Evolutionary conservation across 345 rosid species (phyloP), one percentile per base, ranked within the genome.

Genomic region (Aegle marmelos): DNA sequence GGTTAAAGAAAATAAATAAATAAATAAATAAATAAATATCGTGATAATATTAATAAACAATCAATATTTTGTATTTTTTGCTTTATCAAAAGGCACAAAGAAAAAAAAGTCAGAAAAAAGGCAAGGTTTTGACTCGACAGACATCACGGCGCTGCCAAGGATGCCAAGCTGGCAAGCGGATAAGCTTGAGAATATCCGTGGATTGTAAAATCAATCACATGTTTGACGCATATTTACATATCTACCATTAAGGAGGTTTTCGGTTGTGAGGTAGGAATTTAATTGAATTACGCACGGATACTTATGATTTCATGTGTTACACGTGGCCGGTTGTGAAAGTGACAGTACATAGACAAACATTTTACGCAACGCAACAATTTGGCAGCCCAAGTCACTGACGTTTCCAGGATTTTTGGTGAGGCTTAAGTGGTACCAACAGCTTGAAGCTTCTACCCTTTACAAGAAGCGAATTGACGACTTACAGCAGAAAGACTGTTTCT

Each of bases 121-220:
- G 7, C 4, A 37, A 39, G 62, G 25, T 6, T 6, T 73, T 66
- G 70, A 68, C 36, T 24, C 5, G 27, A 36, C 27, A 8, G 39
- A 10, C 39, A 28, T 77, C 41, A 68, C 48, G 79, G 30, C 9
- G 37, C 76, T 28, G 19, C 9, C 53, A 76, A 78, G 39, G 74
- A 75, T 48, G 74, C 65, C 83, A 30, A 69, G 73, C 82, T 70
- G 81, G 83, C 83, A 70, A 68, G 25, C 2, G 86, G 86, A 77
- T 73, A 83, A 83, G 75, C 66, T 14, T 10, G 0, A 24, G 9
- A 36, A 57, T 3, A 28, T 13, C 9, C 16, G 0, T 33, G 1
- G 7, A 10, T 9, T 11, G 31, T 31, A 2, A 57, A n/a, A 9
- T 19, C 27, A 57, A 64, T 27, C 37, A 30, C 56, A 56, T 37